phyloP scores from a whole-genome alignment of 768 basidiomycete species.

The Daedaleopsis sinensis region DNA sequence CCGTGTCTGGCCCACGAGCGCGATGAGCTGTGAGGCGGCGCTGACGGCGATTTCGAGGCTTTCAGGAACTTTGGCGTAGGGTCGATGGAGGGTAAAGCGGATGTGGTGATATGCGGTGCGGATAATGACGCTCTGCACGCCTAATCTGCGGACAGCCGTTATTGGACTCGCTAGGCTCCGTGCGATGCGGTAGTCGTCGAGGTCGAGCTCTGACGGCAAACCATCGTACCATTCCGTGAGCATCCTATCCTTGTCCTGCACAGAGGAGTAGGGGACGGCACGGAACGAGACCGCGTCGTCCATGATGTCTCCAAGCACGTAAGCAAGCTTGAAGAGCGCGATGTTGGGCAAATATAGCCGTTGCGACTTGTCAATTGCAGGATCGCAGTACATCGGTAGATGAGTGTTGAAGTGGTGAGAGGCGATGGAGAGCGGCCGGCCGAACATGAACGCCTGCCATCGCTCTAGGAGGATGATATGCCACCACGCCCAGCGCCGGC shows the following conservation, averaged over 20 bases:
- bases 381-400: slow-evolving; percentile 69
- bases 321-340: slow-evolving; percentile 75
- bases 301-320: slow-evolving; percentile 83
- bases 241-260: slow-evolving; percentile 71
- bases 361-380: slow-evolving; percentile 61
- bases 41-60: slow-evolving; percentile 76
- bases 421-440: slow-evolving; percentile 72
- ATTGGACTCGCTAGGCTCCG: slow-evolving; percentile 69
- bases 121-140: slow-evolving; percentile 82
- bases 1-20: slow-evolving; percentile 73
- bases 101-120: slow-evolving; percentile 80
- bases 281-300: slow-evolving; percentile 81
- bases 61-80: slow-evolving; percentile 53
- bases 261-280: slow-evolving; percentile 70
- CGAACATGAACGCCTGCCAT: slow-evolving; percentile 90
- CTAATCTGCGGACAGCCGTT: slow-evolving; percentile 61
- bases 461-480: slow-evolving; percentile 81
- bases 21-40: slow-evolving; percentile 78
- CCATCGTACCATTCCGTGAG: slow-evolving; percentile 76
- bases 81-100: slow-evolving; percentile 82
- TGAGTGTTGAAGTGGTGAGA: slow-evolving; percentile 86
- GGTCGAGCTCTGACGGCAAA: slow-evolving; percentile 72
- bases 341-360: slow-evolving; percentile 73
- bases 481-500: slow-evolving; percentile 91
- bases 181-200: slow-evolving; percentile 77